Conservation (phyloP, 192 early-diverging fungal species). For the Powellomyces hirtus region DNA sequence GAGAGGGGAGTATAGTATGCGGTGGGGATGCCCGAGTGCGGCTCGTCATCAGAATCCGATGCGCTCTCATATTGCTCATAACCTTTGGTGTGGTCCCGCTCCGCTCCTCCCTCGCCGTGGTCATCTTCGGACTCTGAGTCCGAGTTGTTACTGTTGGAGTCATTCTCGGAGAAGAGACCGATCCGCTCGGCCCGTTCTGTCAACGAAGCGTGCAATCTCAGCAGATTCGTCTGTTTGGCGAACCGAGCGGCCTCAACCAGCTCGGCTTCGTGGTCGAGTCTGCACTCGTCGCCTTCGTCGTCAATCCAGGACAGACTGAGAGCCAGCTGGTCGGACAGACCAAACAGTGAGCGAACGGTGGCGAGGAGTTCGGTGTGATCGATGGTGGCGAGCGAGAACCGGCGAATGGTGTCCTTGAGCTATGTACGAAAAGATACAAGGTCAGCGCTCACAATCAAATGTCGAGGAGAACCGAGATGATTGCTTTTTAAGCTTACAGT, state of each 20-base stretch:
- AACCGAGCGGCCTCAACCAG: conserved; percentile 8
- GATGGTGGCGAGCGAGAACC: background rate
- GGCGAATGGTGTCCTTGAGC: background rate
- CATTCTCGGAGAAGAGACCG: background rate
- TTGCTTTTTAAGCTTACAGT: too few species aligned
- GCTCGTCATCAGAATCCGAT: conserved; percentile 8
- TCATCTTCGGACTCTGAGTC: background rate
- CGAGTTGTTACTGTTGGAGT: background rate
- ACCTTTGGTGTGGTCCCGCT: too few species aligned
- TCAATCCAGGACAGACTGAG: conserved; percentile 21
- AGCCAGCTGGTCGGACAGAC: background rate
- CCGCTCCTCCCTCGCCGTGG: too few species aligned
- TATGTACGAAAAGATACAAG: background rate
- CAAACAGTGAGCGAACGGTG: conserved; percentile 11
- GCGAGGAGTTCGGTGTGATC: conserved; percentile 15
- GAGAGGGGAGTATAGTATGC: conserved; percentile 8
- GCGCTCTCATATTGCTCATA: background rate
- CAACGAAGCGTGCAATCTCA: background rate
- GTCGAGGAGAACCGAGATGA: too few species aligned
- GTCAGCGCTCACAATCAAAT: too few species aligned
- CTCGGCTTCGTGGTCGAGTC: conserved; percentile 8
- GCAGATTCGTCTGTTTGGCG: background rate
- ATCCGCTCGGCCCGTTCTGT: background rate
- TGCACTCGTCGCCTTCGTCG: conserved; percentile 23
- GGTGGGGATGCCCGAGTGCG: background rate